Evolutionary conservation across 2,329 filamentous ascomycete genomes (phyloP).

Genomic region (Magnaporthales sp.): DNA sequence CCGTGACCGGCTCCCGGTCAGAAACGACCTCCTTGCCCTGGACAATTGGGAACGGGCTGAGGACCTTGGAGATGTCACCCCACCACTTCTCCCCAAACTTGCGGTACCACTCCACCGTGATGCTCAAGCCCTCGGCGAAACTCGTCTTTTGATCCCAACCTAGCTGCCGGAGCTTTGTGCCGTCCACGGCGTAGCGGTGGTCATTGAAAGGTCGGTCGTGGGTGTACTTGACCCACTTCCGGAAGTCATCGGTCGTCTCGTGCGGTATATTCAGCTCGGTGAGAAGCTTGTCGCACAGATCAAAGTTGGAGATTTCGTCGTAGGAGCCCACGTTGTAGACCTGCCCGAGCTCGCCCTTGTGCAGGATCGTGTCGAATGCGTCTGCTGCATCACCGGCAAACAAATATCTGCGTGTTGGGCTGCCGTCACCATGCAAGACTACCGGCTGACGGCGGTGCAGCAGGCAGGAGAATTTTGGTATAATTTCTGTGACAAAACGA

Average conservation of each 20-base stretch:
- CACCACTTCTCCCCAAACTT: constrained; percentile 60
- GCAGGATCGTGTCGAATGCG: constrained; percentile 76
- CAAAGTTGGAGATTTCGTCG: constrained; percentile 68
- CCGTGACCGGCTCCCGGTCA: constrained; percentile 32
- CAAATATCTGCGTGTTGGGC: constrained; percentile 65
- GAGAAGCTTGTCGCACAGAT: constrained; percentile 58
- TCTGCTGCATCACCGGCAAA: constrained; percentile 74
- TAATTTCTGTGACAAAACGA: constrained; percentile 55
- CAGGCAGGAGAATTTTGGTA: constrained; percentile 71
- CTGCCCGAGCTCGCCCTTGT: constrained; percentile 65
- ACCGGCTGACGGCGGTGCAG: constrained; percentile 58
- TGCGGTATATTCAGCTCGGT: constrained; percentile 49
- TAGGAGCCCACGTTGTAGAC: constrained; percentile 76
- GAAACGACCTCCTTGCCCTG: constrained; percentile 44
- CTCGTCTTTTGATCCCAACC: constrained; percentile 62
- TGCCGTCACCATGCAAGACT: constrained; percentile 69
- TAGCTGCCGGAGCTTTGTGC: constrained; percentile 54
- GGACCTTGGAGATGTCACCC: constrained; percentile 61
- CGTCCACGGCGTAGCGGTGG: constrained; percentile 63
- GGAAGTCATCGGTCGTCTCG: constrained; percentile 41
- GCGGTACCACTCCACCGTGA: constrained; percentile 63
- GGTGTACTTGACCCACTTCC: constrained; percentile 64
- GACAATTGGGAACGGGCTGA: constrained; percentile 59
- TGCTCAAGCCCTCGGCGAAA: constrained; percentile 53
- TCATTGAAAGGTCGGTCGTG: constrained; percentile 75